Base-by-base conservation (phyloP, 2,329 filamentous ascomycete genomes). In the Aspergillus pseudotamarii region DNA sequence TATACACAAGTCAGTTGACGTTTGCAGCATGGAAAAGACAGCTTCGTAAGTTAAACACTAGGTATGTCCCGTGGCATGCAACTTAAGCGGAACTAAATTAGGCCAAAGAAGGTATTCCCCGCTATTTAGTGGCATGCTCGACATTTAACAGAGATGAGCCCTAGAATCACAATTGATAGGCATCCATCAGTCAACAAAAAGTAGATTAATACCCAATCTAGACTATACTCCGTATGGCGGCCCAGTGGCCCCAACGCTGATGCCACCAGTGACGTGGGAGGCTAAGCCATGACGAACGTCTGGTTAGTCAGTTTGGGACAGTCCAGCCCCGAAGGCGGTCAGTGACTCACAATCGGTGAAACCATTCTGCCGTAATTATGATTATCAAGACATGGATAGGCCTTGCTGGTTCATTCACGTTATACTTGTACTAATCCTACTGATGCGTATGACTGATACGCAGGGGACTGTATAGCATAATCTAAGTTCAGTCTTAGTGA, bases 231-330 rank as follows among this genome's bases (percentile, higher is more conserved):
- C 26, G 48, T 26, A 16, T 6, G 30, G 26, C 50, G 50, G 50
- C 48, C 48, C 28, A 32, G 48, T 54, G 28, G 50, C 19, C 51
- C 51, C 51, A 34, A 54, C 19, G 51, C 51, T 16, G 51, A 55
- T 55, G 32, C 51, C 51, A 38, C 32, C 21, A 28, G 50, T 60
- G 59, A 61, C 54, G 60, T 61, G 60, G 54, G 45, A 53, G 58
- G 58, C 58, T 41, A 58, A 57, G n/a, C n/a, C 30, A 34, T 32
- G 30, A 45, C 21, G 54, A 57, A 54, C 51, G 11, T 54, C 30
- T 19, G 51, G 51, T 54, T 54, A 36, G 51, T 38, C 51, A 55
- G 30, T 36, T 23, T 36, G 30, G n/a, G 32, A 34, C 32, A 32
- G 28, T 12, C 30, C 30, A 54, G 23, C 46, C 45, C 56, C 21